Base-by-base conservation (phyloP, 2,329 filamentous ascomycete species). In the Periglandula ipomoeae region DNA sequence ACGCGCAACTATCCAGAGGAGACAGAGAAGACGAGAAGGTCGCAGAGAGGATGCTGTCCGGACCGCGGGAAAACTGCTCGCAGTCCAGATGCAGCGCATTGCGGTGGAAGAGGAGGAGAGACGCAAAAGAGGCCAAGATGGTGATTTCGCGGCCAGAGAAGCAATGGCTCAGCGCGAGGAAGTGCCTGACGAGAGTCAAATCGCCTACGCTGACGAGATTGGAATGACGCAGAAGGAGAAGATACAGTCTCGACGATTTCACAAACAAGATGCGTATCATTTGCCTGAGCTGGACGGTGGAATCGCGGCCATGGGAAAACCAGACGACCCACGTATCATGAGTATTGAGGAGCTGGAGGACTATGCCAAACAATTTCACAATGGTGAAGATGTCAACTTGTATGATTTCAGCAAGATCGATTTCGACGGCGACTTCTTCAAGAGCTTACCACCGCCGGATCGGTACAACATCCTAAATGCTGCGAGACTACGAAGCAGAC, bases 361-460 rank as follows among this genome's bases (percentile, higher is more conserved):
- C 56, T 98, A 98, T 63, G 91, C 94, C 3, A 76, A 84, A 46
- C 90, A 97, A 55, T 97, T 97, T 59, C 81, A 96, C 59, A 82
- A 81, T 52, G 93, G 93, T 48, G 89, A 97, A 66, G 91, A 97
- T 63, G 85, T 97, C 58, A 84, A 84, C 55, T 68, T 90, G 5
- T 97, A 97, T 66, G 91, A 97, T 67, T 98, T 98, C 62, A 94
- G 87, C 61, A 97, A 97, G 68, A 98, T 98, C 58, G 93, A 98
- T 62, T 98, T 97, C 59, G 87, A 97, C 56, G 88, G 90, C 56
- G 82, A 91, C 11, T 98, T 98, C 67, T 98, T 98, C 70, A 81
- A 86, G 63, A 95, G 89, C 62, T 68, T 98, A 50, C 93, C 94
- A 0, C 76, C 89, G 1, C 84, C 85, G 2, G 93, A 98, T 70